Conservation (phyloP, 768 basidiomycete genomes). For the Dioszegia crocea region DNA sequence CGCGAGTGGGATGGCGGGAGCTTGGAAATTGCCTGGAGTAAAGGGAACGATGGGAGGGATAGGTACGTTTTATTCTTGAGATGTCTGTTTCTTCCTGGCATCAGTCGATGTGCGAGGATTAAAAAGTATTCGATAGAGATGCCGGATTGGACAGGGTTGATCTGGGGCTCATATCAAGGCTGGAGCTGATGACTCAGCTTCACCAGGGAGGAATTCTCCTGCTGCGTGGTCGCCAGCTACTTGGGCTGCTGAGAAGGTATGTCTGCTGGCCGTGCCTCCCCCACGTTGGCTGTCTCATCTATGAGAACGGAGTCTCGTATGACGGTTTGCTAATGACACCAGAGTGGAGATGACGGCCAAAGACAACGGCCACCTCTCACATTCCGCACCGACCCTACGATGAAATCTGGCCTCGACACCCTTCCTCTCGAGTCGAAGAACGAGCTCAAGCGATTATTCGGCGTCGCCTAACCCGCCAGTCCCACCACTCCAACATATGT, state of each 20-base stretch:
- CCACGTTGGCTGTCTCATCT: too few species aligned
- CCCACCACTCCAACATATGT: too few species aligned
- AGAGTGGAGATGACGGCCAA: not conserved
- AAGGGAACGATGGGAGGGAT: conserved; percentile 40
- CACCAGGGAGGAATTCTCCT: not conserved
- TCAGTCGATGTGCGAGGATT: too few species aligned
- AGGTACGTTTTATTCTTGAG: conserved; percentile 24
- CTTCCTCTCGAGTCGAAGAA: conserved; percentile 10
- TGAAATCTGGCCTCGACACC: conserved; percentile 19
- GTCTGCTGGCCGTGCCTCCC: not conserved
- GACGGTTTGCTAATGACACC: not conserved
- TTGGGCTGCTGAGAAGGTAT: not conserved
- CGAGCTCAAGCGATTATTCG: conserved; percentile 17
- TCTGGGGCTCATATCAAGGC: too few species aligned
- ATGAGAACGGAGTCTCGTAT: too few species aligned
- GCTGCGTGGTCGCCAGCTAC: not conserved
- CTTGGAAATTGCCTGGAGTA: conserved; percentile 26
- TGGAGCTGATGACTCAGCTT: not conserved
- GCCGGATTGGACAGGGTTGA: too few species aligned
- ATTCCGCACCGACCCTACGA: conserved; percentile 19
- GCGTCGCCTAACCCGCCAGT: not conserved
- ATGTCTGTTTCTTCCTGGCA: too few species aligned
- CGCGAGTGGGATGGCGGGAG: not conserved
- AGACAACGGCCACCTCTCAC: not conserved
- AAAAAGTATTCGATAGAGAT: too few species aligned